Conservation (phyloP, 2,329 filamentous ascomycete species). For the Aspergillus carbonarius region DNA sequence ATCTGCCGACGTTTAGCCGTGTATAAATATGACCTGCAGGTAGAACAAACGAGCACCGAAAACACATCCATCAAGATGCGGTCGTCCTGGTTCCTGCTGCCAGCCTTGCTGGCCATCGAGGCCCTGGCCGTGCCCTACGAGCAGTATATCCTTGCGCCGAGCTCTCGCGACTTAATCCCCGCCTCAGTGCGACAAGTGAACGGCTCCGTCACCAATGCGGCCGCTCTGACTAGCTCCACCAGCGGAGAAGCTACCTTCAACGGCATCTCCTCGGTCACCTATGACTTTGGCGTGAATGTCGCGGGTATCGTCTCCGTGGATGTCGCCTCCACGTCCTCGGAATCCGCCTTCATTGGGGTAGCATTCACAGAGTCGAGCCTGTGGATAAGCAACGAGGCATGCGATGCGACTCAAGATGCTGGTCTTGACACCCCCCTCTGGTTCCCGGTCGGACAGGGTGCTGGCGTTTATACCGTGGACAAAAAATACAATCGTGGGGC, state of each 20-base stretch:
- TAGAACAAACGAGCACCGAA: not conserved
- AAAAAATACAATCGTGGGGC: slow-evolving; percentile 45
- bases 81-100: slow-evolving; percentile 11
- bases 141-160: slow-evolving; percentile 36
- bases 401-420: slow-evolving; percentile 49
- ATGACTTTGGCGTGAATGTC: slow-evolving; percentile 43
- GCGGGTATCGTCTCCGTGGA: slow-evolving; percentile 40
- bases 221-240: slow-evolving; percentile 12
- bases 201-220: slow-evolving; percentile 28
- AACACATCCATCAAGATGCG: not conserved
- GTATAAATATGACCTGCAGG: not conserved
- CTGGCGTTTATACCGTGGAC: slow-evolving; percentile 44
- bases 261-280: slow-evolving; percentile 35
- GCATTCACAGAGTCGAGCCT: slow-evolving; percentile 43
- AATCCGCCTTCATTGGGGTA: slow-evolving; percentile 37
- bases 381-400: slow-evolving; percentile 50
- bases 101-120: slow-evolving; percentile 9
- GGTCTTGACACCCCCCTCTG: slow-evolving; percentile 51
- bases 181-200: slow-evolving; percentile 28
- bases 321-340: slow-evolving; percentile 23
- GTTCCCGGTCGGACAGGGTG: slow-evolving; percentile 39
- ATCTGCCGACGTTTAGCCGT: not conserved
- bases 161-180: slow-evolving; percentile 28
- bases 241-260: slow-evolving; percentile 13
- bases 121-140: slow-evolving; percentile 26